Conservation (phyloP, 108 stramenopile genomes). For the Nannochloropsis gaditana region DNA sequence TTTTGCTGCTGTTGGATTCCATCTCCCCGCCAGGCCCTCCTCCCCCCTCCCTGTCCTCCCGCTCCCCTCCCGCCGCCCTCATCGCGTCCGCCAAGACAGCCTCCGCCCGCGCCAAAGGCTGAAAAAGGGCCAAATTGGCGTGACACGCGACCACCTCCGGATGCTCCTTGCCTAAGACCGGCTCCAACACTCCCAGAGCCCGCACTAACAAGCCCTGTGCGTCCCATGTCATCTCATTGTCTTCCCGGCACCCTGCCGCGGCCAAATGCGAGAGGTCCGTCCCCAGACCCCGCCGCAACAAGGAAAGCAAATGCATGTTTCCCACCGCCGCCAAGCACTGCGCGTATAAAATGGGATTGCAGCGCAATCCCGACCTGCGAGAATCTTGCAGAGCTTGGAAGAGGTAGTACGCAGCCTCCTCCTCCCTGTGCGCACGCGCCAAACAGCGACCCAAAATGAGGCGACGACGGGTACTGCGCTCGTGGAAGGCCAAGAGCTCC, state of each 20-base stretch:
- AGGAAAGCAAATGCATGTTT: neutral
- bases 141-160: neutral
- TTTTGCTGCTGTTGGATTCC: neutral
- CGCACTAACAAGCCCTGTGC: neutral
- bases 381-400: conserved; percentile 9
- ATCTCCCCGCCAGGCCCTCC: neutral
- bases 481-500: neutral
- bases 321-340: neutral
- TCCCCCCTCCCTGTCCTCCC: neutral
- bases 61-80: neutral
- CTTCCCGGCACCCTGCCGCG: neutral
- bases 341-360: conserved; percentile 2
- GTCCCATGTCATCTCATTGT: neutral
- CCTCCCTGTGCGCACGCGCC: neutral
- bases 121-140: neutral
- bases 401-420: neutral
- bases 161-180: neutral
- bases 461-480: neutral
- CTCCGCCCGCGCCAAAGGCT: neutral
- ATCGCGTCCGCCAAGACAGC: neutral
- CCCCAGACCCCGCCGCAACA: neutral
- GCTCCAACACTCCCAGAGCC: neutral
- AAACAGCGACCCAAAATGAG: conserved; percentile 11
- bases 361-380: neutral
- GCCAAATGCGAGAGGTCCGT: neutral